phyloP scores from a whole-genome alignment of 2,329 filamentous ascomycete species.

The Rhinocladiella mackenziei region DNA sequence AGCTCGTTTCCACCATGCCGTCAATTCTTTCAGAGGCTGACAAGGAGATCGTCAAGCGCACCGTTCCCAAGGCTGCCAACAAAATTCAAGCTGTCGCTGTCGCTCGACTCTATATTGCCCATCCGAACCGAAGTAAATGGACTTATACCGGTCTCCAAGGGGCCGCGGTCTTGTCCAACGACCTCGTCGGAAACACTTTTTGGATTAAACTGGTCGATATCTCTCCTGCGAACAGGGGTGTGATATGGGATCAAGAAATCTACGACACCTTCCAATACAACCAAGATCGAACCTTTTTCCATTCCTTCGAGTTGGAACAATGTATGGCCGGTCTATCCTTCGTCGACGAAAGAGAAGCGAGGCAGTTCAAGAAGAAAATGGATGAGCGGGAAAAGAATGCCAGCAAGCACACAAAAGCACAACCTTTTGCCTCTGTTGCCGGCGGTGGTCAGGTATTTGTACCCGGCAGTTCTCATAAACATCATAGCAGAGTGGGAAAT shows the following conservation, averaged over 20 bases:
- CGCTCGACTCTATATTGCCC: slow-evolving; percentile 86
- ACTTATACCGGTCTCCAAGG: slow-evolving; percentile 91
- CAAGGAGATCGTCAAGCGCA: slow-evolving; percentile 93
- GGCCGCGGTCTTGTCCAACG: slow-evolving; percentile 84
- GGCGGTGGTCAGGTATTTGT: slow-evolving; percentile 45
- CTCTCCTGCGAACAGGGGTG: slow-evolving; percentile 73
- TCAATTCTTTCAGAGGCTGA: slow-evolving; percentile 83
- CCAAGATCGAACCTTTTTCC: slow-evolving; percentile 95
- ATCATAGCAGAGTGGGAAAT: slow-evolving; percentile 50
- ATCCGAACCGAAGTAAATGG: slow-evolving; percentile 83
- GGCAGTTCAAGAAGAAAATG: slow-evolving; percentile 96
- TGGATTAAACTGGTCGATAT: slow-evolving; percentile 98
- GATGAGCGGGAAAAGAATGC: slow-evolving; percentile 93
- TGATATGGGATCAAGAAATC: slow-evolving; percentile 97
- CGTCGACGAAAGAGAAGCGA: slow-evolving; percentile 94
- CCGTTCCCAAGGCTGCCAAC: slow-evolving; percentile 88
- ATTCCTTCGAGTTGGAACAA: slow-evolving; percentile 92
- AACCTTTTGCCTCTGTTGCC: slow-evolving; percentile 61
- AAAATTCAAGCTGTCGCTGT: slow-evolving; percentile 97
- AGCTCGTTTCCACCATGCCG: slow-evolving; percentile 42
- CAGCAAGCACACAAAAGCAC: slow-evolving; percentile 76
- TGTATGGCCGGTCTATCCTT: slow-evolving; percentile 89
- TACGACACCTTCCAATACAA: slow-evolving; percentile 95
- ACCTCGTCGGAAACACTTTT: slow-evolving; percentile 89
- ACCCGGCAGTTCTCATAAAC: slow-evolving; percentile 38